These are phyloP conservation scores for Gyromitra esculenta DNA, from an alignment of 2,329 filamentous ascomycete genomes.

Conservation along the genomic window DNA sequence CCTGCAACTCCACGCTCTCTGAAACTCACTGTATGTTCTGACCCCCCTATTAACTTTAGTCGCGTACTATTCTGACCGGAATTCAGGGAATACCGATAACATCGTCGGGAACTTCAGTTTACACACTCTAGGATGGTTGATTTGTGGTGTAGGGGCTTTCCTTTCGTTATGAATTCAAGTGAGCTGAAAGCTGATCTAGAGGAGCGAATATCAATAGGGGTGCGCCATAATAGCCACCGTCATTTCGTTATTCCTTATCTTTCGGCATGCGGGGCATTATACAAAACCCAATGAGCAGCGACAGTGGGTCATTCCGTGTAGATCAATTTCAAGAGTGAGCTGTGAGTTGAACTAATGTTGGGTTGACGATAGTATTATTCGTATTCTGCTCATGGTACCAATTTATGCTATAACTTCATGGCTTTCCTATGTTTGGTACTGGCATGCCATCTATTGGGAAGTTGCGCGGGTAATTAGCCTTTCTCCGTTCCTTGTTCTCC, in stretches of 20 bases:
- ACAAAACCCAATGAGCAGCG: constrained; percentile 70
- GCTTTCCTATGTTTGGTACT: constrained; percentile 77
- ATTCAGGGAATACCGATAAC: constrained; percentile 52
- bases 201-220: constrained; percentile 57
- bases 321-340: neutral
- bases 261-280: constrained; percentile 70
- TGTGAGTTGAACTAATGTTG: constrained; percentile 15
- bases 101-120: constrained; percentile 50
- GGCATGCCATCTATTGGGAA: constrained; percentile 80
- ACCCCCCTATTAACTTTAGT: constrained; percentile 8
- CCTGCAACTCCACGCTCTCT: constrained; percentile 53
- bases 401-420: constrained; percentile 80
- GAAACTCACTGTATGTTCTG: constrained; percentile 49
- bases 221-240: constrained; percentile 66
- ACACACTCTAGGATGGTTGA: constrained; percentile 60
- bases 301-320: constrained; percentile 62
- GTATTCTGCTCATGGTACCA: constrained; percentile 88
- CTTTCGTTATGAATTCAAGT: constrained; percentile 9
- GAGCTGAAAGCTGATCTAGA: constrained; percentile 51
- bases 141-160: constrained; percentile 58
- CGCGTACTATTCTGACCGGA: constrained; percentile 18
- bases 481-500: neutral
- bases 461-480: constrained; percentile 68
- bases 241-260: constrained; percentile 68
- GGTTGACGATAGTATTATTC: constrained; percentile 73